Evolutionary conservation across 768 basidiomycete species (phyloP).

Genomic region (Psilocybe sp.): DNA sequence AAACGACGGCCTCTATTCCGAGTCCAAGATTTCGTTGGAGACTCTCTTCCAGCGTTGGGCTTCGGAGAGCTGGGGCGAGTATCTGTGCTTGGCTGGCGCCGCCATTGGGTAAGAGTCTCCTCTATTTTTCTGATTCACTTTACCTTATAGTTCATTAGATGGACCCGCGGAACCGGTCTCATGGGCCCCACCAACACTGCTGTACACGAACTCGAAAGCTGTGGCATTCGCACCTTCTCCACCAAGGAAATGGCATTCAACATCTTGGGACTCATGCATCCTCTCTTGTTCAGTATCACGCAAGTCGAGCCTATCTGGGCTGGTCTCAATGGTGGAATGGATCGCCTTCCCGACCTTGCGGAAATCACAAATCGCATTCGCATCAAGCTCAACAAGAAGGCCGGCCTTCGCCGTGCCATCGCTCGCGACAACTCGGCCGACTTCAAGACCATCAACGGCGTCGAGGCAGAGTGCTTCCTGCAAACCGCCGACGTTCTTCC

Average conservation of each 20-base stretch:
- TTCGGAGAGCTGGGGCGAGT: conserved; percentile 99
- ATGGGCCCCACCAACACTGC: conserved; percentile 96
- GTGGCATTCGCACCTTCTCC: conserved; percentile 96
- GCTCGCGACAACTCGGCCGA: conserved; percentile 94
- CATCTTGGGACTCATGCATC: conserved; percentile 98
- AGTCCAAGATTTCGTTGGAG: conserved; percentile 97
- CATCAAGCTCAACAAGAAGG: conserved; percentile 74
- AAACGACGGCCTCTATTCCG: conserved; percentile 96
- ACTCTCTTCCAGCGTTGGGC: conserved; percentile 98
- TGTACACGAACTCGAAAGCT: conserved; percentile 88
- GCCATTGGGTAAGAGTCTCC: conserved; percentile 95
- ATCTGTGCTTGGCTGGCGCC: conserved; percentile 95
- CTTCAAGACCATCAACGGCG: conserved; percentile 87
- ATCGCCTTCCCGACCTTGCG: conserved; percentile 91
- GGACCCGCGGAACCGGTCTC: conserved; percentile 97
- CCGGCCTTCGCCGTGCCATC: conserved; percentile 90
- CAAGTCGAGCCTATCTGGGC: conserved; percentile 99
- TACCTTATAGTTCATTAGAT: conserved; percentile 43
- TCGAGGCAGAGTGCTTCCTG: conserved; percentile 87
- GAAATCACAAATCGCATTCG: conserved; percentile 91
- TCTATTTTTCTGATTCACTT: too few species aligned
- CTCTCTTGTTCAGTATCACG: conserved; percentile 97
- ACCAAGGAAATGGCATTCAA: conserved; percentile 99
- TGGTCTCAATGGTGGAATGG: conserved; percentile 97
- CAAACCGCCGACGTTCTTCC: conserved; percentile 92